These are phyloP conservation scores for Globisporangium radiosum DNA, from an alignment of 352 stramenopile genomes.

Conservation along the genomic window DNA sequence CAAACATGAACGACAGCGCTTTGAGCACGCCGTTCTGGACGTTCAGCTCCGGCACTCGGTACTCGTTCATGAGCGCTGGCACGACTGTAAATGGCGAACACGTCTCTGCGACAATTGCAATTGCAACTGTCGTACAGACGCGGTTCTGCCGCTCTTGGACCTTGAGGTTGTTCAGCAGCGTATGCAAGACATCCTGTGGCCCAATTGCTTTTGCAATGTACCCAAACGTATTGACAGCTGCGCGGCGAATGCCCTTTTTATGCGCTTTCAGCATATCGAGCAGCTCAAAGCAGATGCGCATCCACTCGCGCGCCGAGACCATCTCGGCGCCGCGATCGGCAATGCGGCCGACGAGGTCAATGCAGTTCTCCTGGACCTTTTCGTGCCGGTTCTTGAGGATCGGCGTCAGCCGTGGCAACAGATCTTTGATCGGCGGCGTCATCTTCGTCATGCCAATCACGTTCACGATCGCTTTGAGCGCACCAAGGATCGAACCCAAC, in stretches of 20 bases:
- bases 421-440: conserved; percentile 97
- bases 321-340: conserved; percentile 96
- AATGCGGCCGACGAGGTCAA: conserved; percentile 98
- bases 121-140: conserved; percentile 99
- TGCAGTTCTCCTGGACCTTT: conserved; percentile 99
- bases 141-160: conserved; percentile 99
- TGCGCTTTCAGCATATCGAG: conserved; percentile 99
- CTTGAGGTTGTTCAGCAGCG: conserved; percentile 99
- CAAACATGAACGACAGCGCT: conserved; percentile 99
- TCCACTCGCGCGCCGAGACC: conserved; percentile 98
- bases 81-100: conserved; percentile 99
- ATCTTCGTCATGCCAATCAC: conserved; percentile 99
- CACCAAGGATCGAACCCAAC: conserved; percentile 96
- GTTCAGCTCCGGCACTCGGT: conserved; percentile 98
- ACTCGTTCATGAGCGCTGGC: conserved; percentile 99
- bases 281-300: conserved; percentile 99
- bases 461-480: conserved; percentile 98
- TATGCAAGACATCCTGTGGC: conserved; percentile 98
- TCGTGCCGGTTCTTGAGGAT: conserved; percentile 99
- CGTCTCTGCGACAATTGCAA: conserved; percentile 99
- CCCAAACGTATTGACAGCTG: conserved; percentile 98
- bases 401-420: conserved; percentile 97
- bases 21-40: conserved; percentile 99
- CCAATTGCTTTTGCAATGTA: conserved; percentile 99
- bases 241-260: conserved; percentile 98